Evolutionary conservation across 192 early-diverging fungal species (phyloP).

Genomic region (Coemansia nantahalensis): DNA sequence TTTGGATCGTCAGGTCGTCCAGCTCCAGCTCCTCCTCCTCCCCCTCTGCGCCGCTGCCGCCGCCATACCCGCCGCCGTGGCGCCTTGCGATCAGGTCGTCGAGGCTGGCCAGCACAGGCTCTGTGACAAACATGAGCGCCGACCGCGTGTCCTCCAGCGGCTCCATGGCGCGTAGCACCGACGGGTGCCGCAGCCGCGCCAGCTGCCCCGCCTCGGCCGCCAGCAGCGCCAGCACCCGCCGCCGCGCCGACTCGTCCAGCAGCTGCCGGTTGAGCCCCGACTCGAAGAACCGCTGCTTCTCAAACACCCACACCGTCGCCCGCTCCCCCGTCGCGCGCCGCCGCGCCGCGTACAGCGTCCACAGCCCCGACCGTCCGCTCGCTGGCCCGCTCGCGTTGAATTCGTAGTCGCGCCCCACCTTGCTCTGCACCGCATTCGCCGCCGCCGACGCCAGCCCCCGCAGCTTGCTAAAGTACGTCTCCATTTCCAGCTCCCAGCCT

Average conservation of each 20-base stretch:
- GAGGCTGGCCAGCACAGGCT: slow-evolving; percentile 64
- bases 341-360: slow-evolving; percentile 65
- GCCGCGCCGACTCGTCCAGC: slow-evolving; percentile 45
- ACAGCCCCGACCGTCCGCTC: slow-evolving; percentile 56
- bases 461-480: slow-evolving; percentile 45
- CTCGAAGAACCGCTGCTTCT: slow-evolving; percentile 65
- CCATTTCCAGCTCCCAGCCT: too few species aligned
- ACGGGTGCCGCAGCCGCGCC: slow-evolving; percentile 74
- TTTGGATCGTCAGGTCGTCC: too few species aligned
- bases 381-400: slow-evolving; percentile 6
- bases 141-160: slow-evolving; percentile 66
- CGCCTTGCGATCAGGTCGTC: slow-evolving; percentile 61
- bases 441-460: slow-evolving; percentile 49
- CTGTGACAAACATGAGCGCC: slow-evolving; percentile 72
- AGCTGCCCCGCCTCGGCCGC: slow-evolving; percentile 67
- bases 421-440: slow-evolving; percentile 38
- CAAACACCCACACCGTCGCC: slow-evolving; percentile 75
- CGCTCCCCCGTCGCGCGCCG: slow-evolving; percentile 56
- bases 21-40: too few species aligned
- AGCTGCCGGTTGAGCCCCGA: slow-evolving; percentile 53
- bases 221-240: slow-evolving; percentile 55
- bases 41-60: too few species aligned
- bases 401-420: slow-evolving; percentile 42
- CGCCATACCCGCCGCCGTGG: slow-evolving; percentile 1
- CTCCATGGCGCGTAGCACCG: slow-evolving; percentile 72